Base-by-base conservation (phyloP, 2,329 filamentous ascomycete species). In the Neofusicoccum ribis region DNA sequence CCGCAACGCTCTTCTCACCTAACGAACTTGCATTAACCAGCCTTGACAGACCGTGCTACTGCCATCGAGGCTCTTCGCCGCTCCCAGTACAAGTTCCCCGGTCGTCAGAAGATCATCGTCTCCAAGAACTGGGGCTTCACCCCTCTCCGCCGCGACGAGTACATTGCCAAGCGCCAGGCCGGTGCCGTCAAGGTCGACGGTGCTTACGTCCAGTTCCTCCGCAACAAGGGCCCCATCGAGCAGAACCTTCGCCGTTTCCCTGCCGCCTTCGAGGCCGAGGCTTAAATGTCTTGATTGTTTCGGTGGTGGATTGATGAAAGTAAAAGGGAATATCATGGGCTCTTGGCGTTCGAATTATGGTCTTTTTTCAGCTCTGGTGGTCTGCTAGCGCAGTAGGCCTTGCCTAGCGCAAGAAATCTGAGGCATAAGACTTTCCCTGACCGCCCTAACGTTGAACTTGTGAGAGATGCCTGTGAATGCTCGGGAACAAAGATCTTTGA, bases 51-150 rank as follows among this genome's bases (percentile, higher is more conserved):
- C 90, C 92, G 93, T 77, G 90, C 90, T 74, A 88, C 90, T 78
- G 95, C 95, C 81, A 93, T 99, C 78, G 95, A 99, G 90, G 95
- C 95, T 80, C 92, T 99, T 82, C 94, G 96, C 82, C 93, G 95
- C 83, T 96, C 93, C 73, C 95, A 97, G 90, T 97, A 98, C 92
- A 99, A 98, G 91, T 99, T 99, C 92, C 95, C 95, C 74, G 95
- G 95, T 83, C 94, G 95, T 85, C 95, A 99, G 89, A 99, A 99
- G 93, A 98, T 99, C 86, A 97, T 99, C 79, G 90, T 98, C 85
- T 96, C 91, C 88, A 99, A 98, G 93, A 99, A 99, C 90, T 99
- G 95, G 95, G 95, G 95, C 76, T 99, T 99, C 91, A 99, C 95
- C 70, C 93, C 93, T 80, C 92, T 99, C 77, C 91, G 92, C 79